Evolutionary conservation across 2,329 filamentous ascomycete species (phyloP).

Genomic region (Trichoderma cornu-damae): DNA sequence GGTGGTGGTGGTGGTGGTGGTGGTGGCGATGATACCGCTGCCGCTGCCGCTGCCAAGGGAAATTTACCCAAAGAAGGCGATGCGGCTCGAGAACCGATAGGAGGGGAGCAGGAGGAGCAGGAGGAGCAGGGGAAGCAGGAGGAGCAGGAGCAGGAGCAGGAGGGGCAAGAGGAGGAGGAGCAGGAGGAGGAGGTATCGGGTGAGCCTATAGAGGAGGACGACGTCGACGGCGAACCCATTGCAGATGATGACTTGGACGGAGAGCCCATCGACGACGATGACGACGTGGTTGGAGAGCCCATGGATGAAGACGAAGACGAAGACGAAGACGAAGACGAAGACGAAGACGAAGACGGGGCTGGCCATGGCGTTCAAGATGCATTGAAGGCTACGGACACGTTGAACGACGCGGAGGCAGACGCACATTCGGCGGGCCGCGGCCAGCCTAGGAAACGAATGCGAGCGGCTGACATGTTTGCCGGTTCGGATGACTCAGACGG

Average conservation of each 20-base stretch:
- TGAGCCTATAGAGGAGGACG: slow-evolving; percentile 43
- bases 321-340: slow-evolving; percentile 22
- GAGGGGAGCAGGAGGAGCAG: slow-evolving; percentile 39
- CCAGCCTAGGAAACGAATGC: slow-evolving; percentile 57
- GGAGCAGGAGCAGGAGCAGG: too few species aligned
- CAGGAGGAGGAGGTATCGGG: slow-evolving; percentile 39
- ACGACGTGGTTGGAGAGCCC: slow-evolving; percentile 32
- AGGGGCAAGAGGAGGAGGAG: slow-evolving; percentile 39
- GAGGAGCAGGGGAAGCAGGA: slow-evolving; percentile 43
- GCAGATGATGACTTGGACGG: slow-evolving; percentile 35
- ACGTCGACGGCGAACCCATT: slow-evolving; percentile 43
- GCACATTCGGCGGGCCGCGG: slow-evolving; percentile 20
- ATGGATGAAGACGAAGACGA: slow-evolving; percentile 31
- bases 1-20: too few species aligned
- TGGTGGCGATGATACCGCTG: slow-evolving; percentile 6
- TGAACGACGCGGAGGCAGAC: slow-evolving; percentile 13
- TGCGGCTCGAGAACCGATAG: neutral
- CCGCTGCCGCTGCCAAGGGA: neutral
- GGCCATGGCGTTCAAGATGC: too few species aligned
- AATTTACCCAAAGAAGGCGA: neutral
- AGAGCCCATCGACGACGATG: slow-evolving; percentile 41
- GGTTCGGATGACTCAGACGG: slow-evolving; percentile 52
- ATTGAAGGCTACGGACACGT: slow-evolving; percentile 17
- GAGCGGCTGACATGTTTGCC: slow-evolving; percentile 83
- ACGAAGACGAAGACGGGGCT: slow-evolving; percentile 30